Conservation (phyloP, 805 yeast species). For the Brettanomyces bruxellensis region DNA sequence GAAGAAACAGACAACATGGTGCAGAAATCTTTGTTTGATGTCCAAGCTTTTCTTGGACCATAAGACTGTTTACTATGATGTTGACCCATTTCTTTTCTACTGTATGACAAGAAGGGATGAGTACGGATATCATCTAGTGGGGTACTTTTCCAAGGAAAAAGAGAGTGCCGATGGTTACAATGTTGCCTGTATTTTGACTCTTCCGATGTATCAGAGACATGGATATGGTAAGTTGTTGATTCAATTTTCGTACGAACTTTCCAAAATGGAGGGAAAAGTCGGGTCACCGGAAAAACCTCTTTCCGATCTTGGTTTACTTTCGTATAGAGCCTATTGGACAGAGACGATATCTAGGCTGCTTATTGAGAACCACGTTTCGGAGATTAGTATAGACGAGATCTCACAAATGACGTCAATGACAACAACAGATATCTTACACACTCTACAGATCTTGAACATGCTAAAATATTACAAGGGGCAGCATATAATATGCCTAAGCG, state of each 20-base stretch:
- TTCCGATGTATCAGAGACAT: conserved; percentile 93
- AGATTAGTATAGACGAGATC: conserved; percentile 75
- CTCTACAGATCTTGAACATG: conserved; percentile 85
- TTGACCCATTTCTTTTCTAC: conserved; percentile 93
- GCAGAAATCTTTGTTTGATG: conserved; percentile 87
- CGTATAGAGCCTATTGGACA: conserved; percentile 95
- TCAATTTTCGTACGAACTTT: conserved; percentile 86
- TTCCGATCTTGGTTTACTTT: conserved; percentile 85
- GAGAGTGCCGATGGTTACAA: conserved; percentile 93
- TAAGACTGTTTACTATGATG: conserved; percentile 93
- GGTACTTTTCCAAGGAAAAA: conserved; percentile 94
- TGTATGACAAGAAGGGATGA: conserved; percentile 90
- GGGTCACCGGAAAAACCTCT: conserved; percentile 98
- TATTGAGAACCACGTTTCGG: conserved; percentile 48
- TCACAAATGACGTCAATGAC: conserved; percentile 87
- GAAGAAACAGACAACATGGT: conserved; percentile 92
- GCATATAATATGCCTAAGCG: conserved; percentile 80
- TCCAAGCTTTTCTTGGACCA: conserved; percentile 89
- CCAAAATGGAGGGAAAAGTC: conserved; percentile 77
- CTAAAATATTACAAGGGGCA: conserved; percentile 91
- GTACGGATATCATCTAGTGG: conserved; percentile 91
- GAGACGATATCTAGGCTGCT: conserved; percentile 73
- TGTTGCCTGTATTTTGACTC: conserved; percentile 91
- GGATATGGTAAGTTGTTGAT: conserved; percentile 91
- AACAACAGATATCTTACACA: conserved; percentile 89